Conservation (phyloP, 139 green algal species). For the Tetradesmus lagerheimii region DNA sequence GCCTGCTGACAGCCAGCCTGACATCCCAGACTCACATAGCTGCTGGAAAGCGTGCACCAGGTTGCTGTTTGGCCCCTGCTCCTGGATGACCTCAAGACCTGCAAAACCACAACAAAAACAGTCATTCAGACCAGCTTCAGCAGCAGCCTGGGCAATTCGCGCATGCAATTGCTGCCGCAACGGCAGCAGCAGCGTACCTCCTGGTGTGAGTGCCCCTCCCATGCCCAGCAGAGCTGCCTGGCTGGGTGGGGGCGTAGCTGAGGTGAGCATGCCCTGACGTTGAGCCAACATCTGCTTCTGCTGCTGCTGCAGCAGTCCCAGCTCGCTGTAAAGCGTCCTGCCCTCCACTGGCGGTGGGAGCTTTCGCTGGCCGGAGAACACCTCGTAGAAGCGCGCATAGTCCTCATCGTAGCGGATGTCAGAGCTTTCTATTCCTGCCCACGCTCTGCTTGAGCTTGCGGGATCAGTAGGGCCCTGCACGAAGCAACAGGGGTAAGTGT, state of each 20-base stretch:
- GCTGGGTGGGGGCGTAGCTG: background rate
- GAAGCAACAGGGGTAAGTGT: background rate
- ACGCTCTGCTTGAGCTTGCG: background rate
- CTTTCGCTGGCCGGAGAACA: conserved; percentile 78
- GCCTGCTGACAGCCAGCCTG: background rate
- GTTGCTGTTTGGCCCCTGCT: conserved; percentile 67
- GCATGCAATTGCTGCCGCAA: background rate
- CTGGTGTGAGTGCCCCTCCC: conserved; percentile 24
- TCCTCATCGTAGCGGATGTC: conserved; percentile 92
- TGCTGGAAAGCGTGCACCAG: conserved; percentile 74
- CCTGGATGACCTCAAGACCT: conserved; percentile 79
- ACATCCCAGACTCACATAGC: conserved; percentile 52
- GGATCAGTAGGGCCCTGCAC: conserved; percentile 18
- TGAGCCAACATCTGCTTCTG: conserved; percentile 53
- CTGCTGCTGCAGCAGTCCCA: conserved; percentile 50
- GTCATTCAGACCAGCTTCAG: background rate
- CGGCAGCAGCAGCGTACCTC: conserved; percentile 38
- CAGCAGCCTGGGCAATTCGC: background rate
- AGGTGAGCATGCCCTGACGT: conserved; percentile 3
- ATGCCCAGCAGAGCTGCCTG: conserved; percentile 27
- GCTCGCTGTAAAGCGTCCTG: conserved; percentile 82
- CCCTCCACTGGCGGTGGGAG: conserved; percentile 86
- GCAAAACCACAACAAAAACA: background rate
- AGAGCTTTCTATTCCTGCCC: conserved; percentile 1
- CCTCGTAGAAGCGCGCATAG: conserved; percentile 77